Percentiles rank a stretch among this genome's conserved stretches.
These are phyloP conservation scores for Aspergillus sp. DNA, from an alignment of 2,329 filamentous ascomycete species.

Conservation along the genomic window DNA sequence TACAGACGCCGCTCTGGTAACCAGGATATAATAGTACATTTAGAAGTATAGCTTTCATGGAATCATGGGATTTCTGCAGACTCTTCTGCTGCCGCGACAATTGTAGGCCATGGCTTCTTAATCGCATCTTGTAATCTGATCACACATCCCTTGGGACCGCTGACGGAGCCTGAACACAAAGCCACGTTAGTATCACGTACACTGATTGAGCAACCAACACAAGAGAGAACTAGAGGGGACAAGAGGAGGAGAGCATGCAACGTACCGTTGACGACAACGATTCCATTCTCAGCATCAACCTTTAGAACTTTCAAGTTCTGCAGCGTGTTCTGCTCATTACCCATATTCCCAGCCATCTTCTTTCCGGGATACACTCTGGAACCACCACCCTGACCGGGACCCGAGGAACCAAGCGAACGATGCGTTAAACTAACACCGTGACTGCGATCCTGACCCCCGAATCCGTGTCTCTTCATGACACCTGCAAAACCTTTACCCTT, in stretches of 20 bases:
- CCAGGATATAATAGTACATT: constrained; percentile 33
- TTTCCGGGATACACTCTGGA: constrained; percentile 90
- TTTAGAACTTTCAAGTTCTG: constrained; percentile 87
- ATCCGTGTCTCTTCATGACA: constrained; percentile 96
- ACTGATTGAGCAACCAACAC: neutral
- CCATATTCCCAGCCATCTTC: constrained; percentile 97
- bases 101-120: constrained; percentile 68
- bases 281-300: constrained; percentile 76
- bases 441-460: constrained; percentile 76
- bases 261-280: constrained; percentile 76
- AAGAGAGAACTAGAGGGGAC: neutral
- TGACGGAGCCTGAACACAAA: constrained; percentile 53
- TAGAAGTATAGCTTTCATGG: constrained; percentile 7
- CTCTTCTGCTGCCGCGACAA: constrained; percentile 17
- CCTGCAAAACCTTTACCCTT: constrained; percentile 90
- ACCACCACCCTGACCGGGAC: constrained; percentile 83
- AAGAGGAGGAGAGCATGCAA: neutral
- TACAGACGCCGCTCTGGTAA: constrained; percentile 31
- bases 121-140: constrained; percentile 84
- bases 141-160: constrained; percentile 77
- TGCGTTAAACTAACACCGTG: constrained; percentile 96
- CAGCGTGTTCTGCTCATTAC: constrained; percentile 74
- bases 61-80: constrained; percentile 10
- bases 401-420: constrained; percentile 80
- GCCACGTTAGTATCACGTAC: constrained; percentile 6